These are phyloP conservation scores for Syncephalastrum monosporum DNA, from an alignment of 371 early-diverging fungal species.

Conservation along the genomic window DNA sequence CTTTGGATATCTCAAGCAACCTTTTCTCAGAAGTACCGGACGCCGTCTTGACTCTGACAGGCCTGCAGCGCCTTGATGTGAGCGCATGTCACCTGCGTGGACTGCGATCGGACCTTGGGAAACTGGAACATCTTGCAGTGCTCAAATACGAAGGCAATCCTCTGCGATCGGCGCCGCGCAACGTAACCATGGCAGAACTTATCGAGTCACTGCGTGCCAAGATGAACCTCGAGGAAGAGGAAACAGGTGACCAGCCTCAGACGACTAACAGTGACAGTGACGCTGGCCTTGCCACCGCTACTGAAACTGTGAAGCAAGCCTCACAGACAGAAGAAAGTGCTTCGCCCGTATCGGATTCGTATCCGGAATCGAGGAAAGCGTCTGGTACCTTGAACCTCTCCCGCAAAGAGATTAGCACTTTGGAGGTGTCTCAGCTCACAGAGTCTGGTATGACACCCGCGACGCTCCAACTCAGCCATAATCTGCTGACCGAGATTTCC, in stretches of 20 bases:
- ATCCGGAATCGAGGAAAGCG: neutral
- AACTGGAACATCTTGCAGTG: constrained; percentile 43
- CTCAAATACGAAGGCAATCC: constrained; percentile 62
- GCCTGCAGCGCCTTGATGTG: constrained; percentile 61
- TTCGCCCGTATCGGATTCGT: neutral
- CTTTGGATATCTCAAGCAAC: constrained; percentile 68
- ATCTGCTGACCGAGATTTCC: constrained; percentile 42
- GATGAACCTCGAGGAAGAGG: constrained; percentile 4
- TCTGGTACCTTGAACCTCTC: constrained; percentile 12
- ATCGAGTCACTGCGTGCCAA: constrained; percentile 47
- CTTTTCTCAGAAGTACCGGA: constrained; percentile 53
- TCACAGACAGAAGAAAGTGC: neutral
- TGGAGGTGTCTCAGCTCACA: constrained; percentile 1
- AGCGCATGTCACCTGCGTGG: constrained; percentile 54
- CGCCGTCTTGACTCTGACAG: constrained; percentile 37
- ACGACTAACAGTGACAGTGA: neutral
- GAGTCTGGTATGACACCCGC: constrained; percentile 7
- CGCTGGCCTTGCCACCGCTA: constrained; percentile 1
- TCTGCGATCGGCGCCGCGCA: constrained; percentile 45
- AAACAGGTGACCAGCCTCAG: neutral
- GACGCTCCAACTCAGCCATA: constrained; percentile 37
- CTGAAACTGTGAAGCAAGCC: neutral
- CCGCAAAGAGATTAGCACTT: constrained; percentile 1
- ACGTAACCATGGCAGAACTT: constrained; percentile 46
- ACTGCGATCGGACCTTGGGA: constrained; percentile 58